Evolutionary conservation across 805 yeast genomes (phyloP).

Genomic region (Cyberlindnera amylophila): DNA sequence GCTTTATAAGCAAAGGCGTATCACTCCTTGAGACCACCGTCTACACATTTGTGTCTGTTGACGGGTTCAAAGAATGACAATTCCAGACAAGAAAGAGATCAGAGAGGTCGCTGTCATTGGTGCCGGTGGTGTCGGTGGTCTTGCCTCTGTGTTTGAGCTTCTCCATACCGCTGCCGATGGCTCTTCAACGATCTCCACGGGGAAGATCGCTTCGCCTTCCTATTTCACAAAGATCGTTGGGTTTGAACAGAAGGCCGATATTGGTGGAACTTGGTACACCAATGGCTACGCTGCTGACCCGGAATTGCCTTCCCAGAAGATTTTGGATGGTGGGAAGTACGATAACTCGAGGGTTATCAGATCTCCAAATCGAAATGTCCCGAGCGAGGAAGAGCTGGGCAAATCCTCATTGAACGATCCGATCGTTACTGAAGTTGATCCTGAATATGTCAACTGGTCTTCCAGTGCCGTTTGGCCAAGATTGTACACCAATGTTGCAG

Average conservation of each 20-base stretch:
- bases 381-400: slow-evolving; percentile 19
- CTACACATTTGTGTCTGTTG: too few species aligned
- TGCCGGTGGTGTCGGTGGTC: slow-evolving; percentile 38
- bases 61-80: neutral
- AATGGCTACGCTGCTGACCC: slow-evolving; percentile 22
- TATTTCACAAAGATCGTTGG: slow-evolving; percentile 36
- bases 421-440: slow-evolving; percentile 22
- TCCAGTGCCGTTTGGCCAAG: slow-evolving; percentile 33
- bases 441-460: slow-evolving; percentile 36
- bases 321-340: slow-evolving; percentile 33
- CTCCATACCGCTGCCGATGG: slow-evolving; percentile 27
- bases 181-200: slow-evolving; percentile 18
- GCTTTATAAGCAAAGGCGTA: too few species aligned
- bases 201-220: slow-evolving; percentile 7
- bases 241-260: slow-evolving; percentile 38
- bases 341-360: slow-evolving; percentile 31
- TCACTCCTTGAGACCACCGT: too few species aligned
- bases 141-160: slow-evolving; percentile 34
- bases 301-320: slow-evolving; percentile 27
- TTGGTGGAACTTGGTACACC: slow-evolving; percentile 47
- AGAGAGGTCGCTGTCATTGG: slow-evolving; percentile 36
- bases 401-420: slow-evolving; percentile 20
- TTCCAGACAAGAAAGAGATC: too few species aligned
- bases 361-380: slow-evolving; percentile 14
- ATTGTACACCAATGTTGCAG: slow-evolving; percentile 38